Conservation (phyloP, 1,284 basidiomycete genomes). For the Cryptococcus sp. region DNA sequence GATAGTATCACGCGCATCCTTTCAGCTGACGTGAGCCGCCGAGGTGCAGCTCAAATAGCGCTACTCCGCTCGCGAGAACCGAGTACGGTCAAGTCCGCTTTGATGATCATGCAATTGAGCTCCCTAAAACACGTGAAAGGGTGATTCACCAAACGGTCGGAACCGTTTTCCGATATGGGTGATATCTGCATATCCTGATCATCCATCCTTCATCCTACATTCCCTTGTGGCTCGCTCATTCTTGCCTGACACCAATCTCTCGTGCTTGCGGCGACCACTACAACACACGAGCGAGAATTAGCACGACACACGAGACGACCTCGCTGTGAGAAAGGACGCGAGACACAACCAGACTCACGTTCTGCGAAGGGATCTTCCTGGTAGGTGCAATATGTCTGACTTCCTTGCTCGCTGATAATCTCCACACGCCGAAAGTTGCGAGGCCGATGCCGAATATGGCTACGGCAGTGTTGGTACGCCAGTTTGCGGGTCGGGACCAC, state of each 20-base stretch:
- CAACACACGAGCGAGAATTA: background rate
- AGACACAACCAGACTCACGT: conserved; percentile 32
- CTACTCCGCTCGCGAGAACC: no score
- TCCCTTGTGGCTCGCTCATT: background rate
- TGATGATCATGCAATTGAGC: no score
- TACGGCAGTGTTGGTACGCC: conserved; percentile 58
- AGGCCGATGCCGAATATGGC: conserved; percentile 54
- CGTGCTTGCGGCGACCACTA: background rate
- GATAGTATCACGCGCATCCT: no score
- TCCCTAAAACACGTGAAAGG: no score
- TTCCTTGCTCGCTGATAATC: conserved; percentile 57
- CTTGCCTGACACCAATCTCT: background rate
- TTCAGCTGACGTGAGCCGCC: no score
- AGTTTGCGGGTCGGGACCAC: conserved; percentile 61
- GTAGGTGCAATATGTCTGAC: conserved; percentile 56
- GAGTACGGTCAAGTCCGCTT: no score
- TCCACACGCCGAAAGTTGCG: conserved; percentile 57
- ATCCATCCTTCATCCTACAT: no score
- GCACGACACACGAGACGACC: background rate
- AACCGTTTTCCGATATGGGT: no score
- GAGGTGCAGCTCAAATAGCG: no score
- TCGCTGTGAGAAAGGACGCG: background rate
- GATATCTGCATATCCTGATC: no score
- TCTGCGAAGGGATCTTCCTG: conserved; percentile 55
- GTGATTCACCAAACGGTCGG: no score